Evolutionary conservation across 1,139 yeast species (phyloP).

Genomic region (Yamadazyma conglobata): DNA sequence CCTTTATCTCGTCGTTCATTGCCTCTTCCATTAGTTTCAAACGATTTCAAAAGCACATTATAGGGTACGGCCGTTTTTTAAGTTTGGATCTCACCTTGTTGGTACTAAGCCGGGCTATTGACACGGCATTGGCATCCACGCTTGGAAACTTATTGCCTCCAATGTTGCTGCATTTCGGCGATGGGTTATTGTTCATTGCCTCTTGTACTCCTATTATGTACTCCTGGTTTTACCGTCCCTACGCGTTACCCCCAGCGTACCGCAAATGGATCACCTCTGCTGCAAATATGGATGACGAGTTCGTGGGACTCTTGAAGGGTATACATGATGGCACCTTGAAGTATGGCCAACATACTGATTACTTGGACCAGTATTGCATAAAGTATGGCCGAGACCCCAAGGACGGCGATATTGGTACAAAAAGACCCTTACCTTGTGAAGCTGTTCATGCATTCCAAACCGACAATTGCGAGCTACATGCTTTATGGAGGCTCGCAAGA

Average conservation of each 20-base stretch:
- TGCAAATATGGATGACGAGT: slow-evolving; percentile 36
- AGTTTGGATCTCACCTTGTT: slow-evolving; percentile 34
- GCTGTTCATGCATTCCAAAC: slow-evolving; percentile 34
- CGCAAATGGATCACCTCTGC: slow-evolving; percentile 41
- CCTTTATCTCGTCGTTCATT: slow-evolving; percentile 27
- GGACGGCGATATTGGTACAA: slow-evolving; percentile 18
- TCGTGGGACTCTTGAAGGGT: slow-evolving; percentile 22
- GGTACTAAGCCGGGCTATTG: slow-evolving; percentile 35
- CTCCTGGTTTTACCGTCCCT: slow-evolving; percentile 33
- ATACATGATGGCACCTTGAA: slow-evolving; percentile 21
- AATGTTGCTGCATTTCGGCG: slow-evolving; percentile 20
- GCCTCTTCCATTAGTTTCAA: slow-evolving; percentile 28
- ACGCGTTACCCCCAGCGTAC: slow-evolving; percentile 34
- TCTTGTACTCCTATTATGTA: slow-evolving; percentile 33
- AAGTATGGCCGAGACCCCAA: slow-evolving; percentile 25
- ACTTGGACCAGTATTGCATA: slow-evolving; percentile 23
- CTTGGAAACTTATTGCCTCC: slow-evolving; percentile 20
- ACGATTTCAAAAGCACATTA: slow-evolving; percentile 28
- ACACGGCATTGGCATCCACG: slow-evolving; percentile 28
- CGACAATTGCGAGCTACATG: slow-evolving; percentile 35
- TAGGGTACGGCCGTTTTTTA: slow-evolving; percentile 27
- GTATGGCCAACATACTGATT: slow-evolving; percentile 27
- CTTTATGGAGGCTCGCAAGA: slow-evolving; percentile 34
- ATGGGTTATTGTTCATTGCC: slow-evolving; percentile 26
- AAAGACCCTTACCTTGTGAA: slow-evolving; percentile 28